A percentile compares a stretch with the other conserved stretches of the same genome.
These are phyloP conservation scores for Dryadomyces quercus-mongolicae DNA, from an alignment of 2,329 filamentous ascomycete genomes.

Conservation along the genomic window DNA sequence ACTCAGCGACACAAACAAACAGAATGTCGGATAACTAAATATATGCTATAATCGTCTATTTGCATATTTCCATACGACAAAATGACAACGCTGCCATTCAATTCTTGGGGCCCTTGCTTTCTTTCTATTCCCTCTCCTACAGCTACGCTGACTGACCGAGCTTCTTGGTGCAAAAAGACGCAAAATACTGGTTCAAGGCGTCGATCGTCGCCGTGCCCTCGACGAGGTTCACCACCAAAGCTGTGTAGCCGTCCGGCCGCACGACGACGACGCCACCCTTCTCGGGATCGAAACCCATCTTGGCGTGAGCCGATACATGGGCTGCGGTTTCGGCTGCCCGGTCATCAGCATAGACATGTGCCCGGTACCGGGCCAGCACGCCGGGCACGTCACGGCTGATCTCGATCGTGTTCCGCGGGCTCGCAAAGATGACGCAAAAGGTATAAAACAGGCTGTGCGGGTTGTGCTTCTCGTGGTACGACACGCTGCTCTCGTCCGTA, in stretches of 20 bases:
- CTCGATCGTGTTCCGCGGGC: conserved; percentile 55
- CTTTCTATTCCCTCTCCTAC: conserved; percentile 13
- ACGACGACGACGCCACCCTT: conserved; percentile 72
- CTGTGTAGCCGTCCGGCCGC: conserved; percentile 78
- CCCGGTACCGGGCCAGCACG: conserved; percentile 60
- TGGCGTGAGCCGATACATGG: conserved; percentile 66
- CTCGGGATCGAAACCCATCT: conserved; percentile 68
- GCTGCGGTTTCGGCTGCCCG: conserved; percentile 49
- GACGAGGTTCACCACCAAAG: conserved; percentile 58
- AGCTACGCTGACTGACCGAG: conserved; percentile 29
- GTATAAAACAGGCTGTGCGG: conserved; percentile 78
- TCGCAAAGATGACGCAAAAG: conserved; percentile 63
- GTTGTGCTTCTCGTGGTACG: conserved; percentile 71
- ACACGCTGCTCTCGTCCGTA: conserved; percentile 47
- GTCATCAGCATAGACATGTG: conserved; percentile 82
- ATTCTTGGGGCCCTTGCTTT: too few species aligned
- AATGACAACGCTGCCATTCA: too few species aligned
- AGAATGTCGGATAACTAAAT: too few species aligned
- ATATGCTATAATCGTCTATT: too few species aligned
- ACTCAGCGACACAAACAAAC: background rate
- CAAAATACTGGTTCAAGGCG: conserved; percentile 71
- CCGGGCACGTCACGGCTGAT: conserved; percentile 59
- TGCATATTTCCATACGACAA: too few species aligned
- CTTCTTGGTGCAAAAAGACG: conserved; percentile 54
- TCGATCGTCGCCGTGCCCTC: conserved; percentile 72